These are phyloP conservation scores for Kernera saxatilis DNA, from an alignment of 345 rosid species.

Conservation along the genomic window DNA sequence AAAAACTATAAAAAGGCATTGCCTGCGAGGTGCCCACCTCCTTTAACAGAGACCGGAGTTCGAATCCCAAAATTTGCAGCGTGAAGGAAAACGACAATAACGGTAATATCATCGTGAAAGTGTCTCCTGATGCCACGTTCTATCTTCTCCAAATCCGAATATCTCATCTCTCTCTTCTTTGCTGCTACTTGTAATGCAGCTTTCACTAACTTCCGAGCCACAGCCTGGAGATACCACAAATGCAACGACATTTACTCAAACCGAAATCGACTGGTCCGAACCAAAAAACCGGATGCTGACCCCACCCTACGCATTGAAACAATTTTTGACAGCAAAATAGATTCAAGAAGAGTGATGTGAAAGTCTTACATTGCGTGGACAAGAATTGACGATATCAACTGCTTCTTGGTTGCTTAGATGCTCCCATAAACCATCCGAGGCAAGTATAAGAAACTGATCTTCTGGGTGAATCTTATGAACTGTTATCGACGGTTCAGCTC, in stretches of 20 bases:
- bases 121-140: constrained; percentile 95
- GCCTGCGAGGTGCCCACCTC: constrained; percentile 39
- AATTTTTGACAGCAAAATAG: background rate
- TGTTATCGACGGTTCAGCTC: constrained; percentile 74
- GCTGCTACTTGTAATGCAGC: constrained; percentile 86
- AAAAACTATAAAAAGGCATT: background rate
- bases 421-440: constrained; percentile 98
- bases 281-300: no score
- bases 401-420: constrained; percentile 94
- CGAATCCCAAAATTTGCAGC: constrained; percentile 26
- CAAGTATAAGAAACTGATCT: constrained; percentile 92
- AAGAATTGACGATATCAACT: constrained; percentile 73
- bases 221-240: constrained; percentile 44
- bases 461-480: constrained; percentile 70
- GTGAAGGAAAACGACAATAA: constrained; percentile 77
- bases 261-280: no score
- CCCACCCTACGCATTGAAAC: background rate
- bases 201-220: constrained; percentile 71
- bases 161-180: constrained; percentile 93
- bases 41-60: constrained; percentile 56
- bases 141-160: constrained; percentile 87
- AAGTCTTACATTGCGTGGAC: constrained; percentile 66
- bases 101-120: constrained; percentile 93
- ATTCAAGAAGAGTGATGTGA: background rate
- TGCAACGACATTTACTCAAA: background rate